These are phyloP conservation scores for Alternaria dauci DNA, from an alignment of 2,329 filamentous ascomycete genomes.

Conservation along the genomic window DNA sequence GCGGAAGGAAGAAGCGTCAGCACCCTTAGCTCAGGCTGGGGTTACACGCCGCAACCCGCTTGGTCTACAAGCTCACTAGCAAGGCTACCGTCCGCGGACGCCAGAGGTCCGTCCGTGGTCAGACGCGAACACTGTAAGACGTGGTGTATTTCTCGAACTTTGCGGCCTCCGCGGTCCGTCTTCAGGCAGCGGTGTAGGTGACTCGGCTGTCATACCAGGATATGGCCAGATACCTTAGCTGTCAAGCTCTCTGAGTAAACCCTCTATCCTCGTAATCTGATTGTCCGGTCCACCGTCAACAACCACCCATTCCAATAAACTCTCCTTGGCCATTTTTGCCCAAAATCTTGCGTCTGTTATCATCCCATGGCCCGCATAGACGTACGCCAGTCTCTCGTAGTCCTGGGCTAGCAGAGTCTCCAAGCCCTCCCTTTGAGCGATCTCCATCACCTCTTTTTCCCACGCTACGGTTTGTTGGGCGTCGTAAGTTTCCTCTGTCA, in stretches of 20 bases:
- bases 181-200: not conserved
- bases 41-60: not conserved
- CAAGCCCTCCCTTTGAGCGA: conserved; percentile 31
- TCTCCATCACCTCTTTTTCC: conserved; percentile 35
- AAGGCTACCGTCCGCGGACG: not conserved
- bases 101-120: not conserved
- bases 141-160: not conserved
- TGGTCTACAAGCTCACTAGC: not conserved
- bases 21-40: not conserved
- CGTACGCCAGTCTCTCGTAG: conserved; percentile 38
- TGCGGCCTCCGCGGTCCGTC: not conserved
- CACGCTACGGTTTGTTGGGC: conserved; percentile 32
- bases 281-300: conserved; percentile 26
- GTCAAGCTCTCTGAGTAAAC: conserved; percentile 27
- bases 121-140: not conserved
- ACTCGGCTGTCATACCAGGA: not conserved
- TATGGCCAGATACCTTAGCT: conserved; percentile 1
- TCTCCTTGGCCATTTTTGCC: conserved; percentile 31
- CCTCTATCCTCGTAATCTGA: conserved; percentile 27
- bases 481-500: conserved; percentile 33
- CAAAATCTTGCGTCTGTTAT: conserved; percentile 25
- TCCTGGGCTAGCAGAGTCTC: conserved; percentile 32
- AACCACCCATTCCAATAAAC: conserved; percentile 30
- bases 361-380: conserved; percentile 30
- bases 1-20: not conserved